Evolutionary conservation across 768 basidiomycete genomes (phyloP).

Genomic region (Rhizopogon rudus): DNA sequence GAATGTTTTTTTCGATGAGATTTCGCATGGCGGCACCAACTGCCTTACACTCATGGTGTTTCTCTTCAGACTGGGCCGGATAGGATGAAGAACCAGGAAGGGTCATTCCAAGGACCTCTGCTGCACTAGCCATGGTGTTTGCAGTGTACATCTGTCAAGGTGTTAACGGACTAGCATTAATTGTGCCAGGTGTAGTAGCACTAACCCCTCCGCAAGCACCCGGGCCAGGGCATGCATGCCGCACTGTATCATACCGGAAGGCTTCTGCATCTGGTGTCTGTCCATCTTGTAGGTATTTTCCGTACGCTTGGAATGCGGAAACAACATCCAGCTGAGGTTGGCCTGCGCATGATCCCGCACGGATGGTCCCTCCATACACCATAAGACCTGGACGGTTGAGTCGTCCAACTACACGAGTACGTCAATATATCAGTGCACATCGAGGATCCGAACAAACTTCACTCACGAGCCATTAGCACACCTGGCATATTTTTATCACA

Average conservation of each 20-base stretch:
- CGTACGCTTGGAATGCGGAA: conserved; percentile 97
- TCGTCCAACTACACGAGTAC: conserved; percentile 63
- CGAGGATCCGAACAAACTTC: not conserved
- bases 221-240: conserved; percentile 94
- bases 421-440: not conserved
- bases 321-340: conserved; percentile 90
- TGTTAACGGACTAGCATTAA: not conserved
- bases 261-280: conserved; percentile 78
- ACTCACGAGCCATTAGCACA: conserved; percentile 91
- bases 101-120: conserved; percentile 95
- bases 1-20: conserved; percentile 86
- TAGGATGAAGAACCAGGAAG: conserved; percentile 96
- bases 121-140: conserved; percentile 96
- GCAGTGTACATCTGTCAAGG: conserved; percentile 86
- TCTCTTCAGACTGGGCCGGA: conserved; percentile 90
- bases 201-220: conserved; percentile 96
- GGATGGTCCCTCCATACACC: conserved; percentile 97
- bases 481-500: conserved; percentile 99
- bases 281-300: conserved; percentile 89
- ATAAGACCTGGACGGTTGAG: conserved; percentile 95
- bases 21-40: conserved; percentile 82
- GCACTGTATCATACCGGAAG: conserved; percentile 80
- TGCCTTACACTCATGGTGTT: conserved; percentile 75
- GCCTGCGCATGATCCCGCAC: conserved; percentile 87
- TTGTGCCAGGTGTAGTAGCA: conserved; percentile 11